These are phyloP conservation scores for Uromyces viciae-fabae DNA, from an alignment of 1,284 basidiomycete species.

Conservation along the genomic window DNA sequence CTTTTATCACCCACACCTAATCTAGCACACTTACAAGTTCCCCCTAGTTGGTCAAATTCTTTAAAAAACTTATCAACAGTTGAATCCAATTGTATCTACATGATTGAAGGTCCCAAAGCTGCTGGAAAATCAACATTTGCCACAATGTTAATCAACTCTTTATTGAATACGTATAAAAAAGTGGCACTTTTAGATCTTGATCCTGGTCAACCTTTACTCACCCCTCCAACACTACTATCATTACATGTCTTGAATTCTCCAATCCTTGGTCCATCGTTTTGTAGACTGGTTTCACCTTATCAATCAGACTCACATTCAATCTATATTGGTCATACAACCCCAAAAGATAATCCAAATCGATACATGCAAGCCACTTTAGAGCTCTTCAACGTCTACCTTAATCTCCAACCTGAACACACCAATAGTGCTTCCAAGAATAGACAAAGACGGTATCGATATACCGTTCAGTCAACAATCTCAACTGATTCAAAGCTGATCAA, in stretches of 20 bases:
- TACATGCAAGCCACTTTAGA: constrained; percentile 16
- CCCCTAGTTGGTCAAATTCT: background rate
- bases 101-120: constrained; percentile 32
- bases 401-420: background rate
- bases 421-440: background rate
- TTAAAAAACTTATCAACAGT: background rate
- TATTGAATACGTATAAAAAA: constrained; percentile 10
- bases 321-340: constrained; percentile 35
- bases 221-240: constrained; percentile 36
- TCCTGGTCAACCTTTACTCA: constrained; percentile 41
- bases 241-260: constrained; percentile 13
- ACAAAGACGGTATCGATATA: background rate
- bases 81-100: background rate
- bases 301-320: constrained; percentile 12
- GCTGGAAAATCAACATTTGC: constrained; percentile 37
- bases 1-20: constrained; percentile 23
- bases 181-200: constrained; percentile 41
- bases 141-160: constrained; percentile 23
- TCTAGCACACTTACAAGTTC: background rate
- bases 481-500: background rate
- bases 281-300: background rate
- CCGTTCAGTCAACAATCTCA: background rate
- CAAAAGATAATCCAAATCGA: constrained; percentile 14
- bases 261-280: constrained; percentile 35
- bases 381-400: constrained; percentile 17